These are phyloP conservation scores for Umbilicaria muhlenbergii DNA, from an alignment of 495 filamentous ascomycete species.

Conservation along the genomic window DNA sequence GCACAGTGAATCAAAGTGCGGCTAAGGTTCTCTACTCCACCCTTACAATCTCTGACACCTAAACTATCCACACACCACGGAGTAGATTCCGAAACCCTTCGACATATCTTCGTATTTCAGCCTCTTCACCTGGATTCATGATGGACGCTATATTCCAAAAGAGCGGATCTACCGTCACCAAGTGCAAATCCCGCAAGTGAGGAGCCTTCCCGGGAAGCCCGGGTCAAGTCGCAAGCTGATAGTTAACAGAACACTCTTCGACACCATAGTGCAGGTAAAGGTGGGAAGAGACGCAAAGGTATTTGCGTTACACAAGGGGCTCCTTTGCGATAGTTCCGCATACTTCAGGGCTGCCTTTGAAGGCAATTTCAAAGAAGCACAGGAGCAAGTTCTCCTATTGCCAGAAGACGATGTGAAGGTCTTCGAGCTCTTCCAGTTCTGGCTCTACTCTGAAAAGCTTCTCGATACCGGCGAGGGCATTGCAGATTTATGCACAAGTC, in stretches of 20 bases:
- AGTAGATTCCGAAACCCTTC: too few relatives aligned
- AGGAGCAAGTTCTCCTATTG: slow-evolving; percentile 3
- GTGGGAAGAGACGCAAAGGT: neutral
- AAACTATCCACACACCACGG: too few relatives aligned
- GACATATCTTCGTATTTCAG: too few relatives aligned
- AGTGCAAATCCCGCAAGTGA: too few relatives aligned
- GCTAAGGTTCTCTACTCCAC: too few relatives aligned
- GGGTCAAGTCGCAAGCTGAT: too few relatives aligned
- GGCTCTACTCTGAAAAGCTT: slow-evolving; percentile 2
- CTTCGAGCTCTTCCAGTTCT: slow-evolving; percentile 7
- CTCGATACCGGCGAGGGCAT: neutral
- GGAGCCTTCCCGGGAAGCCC: too few relatives aligned
- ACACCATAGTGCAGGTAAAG: neutral
- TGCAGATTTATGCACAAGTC: neutral
- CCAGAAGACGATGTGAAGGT: slow-evolving; percentile 2
- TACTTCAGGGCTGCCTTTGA: slow-evolving; percentile 11
- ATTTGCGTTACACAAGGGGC: slow-evolving; percentile 8
- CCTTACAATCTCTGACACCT: too few relatives aligned
- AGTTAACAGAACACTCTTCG: neutral
- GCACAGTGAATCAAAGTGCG: too few relatives aligned
- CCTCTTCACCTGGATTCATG: too few relatives aligned
- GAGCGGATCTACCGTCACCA: too few relatives aligned
- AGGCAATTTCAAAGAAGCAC: slow-evolving; percentile 8
- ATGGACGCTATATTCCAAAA: too few relatives aligned
- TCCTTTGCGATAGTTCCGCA: slow-evolving; percentile 6